Base-by-base conservation (phyloP, 108 stramenopile genomes). In the Stephanodiscus triporus region DNA sequence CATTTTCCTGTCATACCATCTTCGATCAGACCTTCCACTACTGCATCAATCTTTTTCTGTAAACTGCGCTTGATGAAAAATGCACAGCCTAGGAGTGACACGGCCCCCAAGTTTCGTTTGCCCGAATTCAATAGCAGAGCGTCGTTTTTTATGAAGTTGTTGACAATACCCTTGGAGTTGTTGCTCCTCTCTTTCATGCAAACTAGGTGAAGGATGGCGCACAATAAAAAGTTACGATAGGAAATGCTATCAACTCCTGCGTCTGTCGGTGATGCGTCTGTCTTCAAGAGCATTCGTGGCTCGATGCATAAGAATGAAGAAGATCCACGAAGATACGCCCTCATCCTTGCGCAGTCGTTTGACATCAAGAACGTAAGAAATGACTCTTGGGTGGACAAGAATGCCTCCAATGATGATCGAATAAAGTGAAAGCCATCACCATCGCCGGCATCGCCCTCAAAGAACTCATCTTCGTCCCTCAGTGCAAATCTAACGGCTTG, bases 341-440 rank as follows among this genome's bases (percentile, higher is more conserved):
- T 84, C 94, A 95, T 92, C n/a, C 90, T 71, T 9, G 94, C 78
- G 63, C 91, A 92, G 29, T 92, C 85, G 42, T 83, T 76, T 23
- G 89, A 90, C 5, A 79, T 62, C 49, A 95, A 64, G 68, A 95
- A 95, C 13, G 88, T 76, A 13, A 91, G 50, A 66, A 92, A 95
- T 9, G 81, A 76, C 30, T 79, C 70, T 26, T 81, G 80, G 30
- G 81, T 80, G 4, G 82, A 76, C 56, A 94, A 62, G 26, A 81
- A 87, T 6, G 83, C 85, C 34, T 89, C 82, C 11, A 88, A 73
- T 20, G 81, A 76, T 29, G 77, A 63, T 57, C 83, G 76, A 38
- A 91, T 88, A 36, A 80, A 79, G 17, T 72, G 55, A 75, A 94
- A 94, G 5, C 87, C 58, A 64, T 89, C 87, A 0, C 75, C 64